These are phyloP conservation scores for Durio zibethinus DNA, from an alignment of 345 rosid species.

Conservation along the genomic window DNA sequence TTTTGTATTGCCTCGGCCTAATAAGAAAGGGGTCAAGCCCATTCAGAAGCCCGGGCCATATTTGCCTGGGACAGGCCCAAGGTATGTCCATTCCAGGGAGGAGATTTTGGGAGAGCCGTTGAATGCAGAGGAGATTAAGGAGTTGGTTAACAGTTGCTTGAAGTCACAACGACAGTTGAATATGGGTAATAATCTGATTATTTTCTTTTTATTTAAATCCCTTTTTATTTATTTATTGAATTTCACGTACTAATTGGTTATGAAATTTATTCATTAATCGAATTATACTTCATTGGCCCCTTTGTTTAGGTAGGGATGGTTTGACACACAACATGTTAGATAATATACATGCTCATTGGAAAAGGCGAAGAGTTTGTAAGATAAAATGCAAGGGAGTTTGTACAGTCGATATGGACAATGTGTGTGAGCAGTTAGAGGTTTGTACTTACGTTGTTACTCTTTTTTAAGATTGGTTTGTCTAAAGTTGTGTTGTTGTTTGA, in stretches of 20 bases:
- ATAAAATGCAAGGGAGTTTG: slow-evolving; percentile 94
- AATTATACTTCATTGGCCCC: neutral
- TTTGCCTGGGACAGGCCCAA: slow-evolving; percentile 71
- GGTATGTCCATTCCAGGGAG: slow-evolving; percentile 66
- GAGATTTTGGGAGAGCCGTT: slow-evolving; percentile 89
- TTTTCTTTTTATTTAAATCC: neutral
- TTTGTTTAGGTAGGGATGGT: slow-evolving; percentile 85
- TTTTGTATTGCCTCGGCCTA: slow-evolving; percentile 63
- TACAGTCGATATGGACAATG: slow-evolving; percentile 88
- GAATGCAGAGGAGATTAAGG: slow-evolving; percentile 59
- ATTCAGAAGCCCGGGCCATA: slow-evolving; percentile 89
- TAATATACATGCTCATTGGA: slow-evolving; percentile 88
- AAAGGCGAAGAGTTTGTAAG: slow-evolving; percentile 82
- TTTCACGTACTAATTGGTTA: neutral
- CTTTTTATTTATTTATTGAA: too few species aligned
- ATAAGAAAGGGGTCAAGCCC: slow-evolving; percentile 85
- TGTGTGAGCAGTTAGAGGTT: slow-evolving; percentile 90
- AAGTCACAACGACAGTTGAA: slow-evolving; percentile 73
- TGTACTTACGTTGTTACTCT: neutral
- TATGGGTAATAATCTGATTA: slow-evolving; percentile 52
- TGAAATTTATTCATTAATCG: neutral
- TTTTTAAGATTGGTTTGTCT: neutral
- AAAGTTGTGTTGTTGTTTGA: neutral
- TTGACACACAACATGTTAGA: slow-evolving; percentile 93
- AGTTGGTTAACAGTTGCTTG: slow-evolving; percentile 48